A percentile compares a stretch with the other conserved stretches of the same genome.
Evolutionary conservation across 2,329 filamentous ascomycete genomes (phyloP).

Genomic region (Coleophoma crateriformis): DNA sequence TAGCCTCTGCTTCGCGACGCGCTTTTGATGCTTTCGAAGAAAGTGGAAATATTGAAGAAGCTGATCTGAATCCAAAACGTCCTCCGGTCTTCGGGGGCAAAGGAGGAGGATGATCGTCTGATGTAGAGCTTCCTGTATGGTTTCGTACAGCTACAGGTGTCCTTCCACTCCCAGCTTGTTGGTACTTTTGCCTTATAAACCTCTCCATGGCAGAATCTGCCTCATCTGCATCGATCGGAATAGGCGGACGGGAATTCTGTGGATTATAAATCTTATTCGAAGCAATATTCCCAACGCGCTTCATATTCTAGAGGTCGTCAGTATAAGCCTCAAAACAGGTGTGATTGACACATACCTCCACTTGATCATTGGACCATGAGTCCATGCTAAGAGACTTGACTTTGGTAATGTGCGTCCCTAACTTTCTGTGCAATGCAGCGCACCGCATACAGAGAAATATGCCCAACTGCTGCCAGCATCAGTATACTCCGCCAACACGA

Average conservation of each 20-base stretch:
- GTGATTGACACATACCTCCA: constrained; percentile 62
- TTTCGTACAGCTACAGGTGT: constrained; percentile 35
- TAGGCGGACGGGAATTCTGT: constrained; percentile 71
- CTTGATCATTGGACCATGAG: constrained; percentile 91
- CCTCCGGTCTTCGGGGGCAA: constrained; percentile 54
- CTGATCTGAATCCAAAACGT: constrained; percentile 60
- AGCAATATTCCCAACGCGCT: constrained; percentile 76
- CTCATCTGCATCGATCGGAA: constrained; percentile 88
- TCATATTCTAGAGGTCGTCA: constrained; percentile 69
- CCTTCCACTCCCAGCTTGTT: constrained; percentile 50
- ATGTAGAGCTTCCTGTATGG: constrained; percentile 35
- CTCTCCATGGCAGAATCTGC: constrained; percentile 91
- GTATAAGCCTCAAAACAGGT: constrained; percentile 2
- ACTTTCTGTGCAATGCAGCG: constrained; percentile 88
- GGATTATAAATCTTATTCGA: constrained; percentile 92
- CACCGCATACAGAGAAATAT: constrained; percentile 98
- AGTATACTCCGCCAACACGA: constrained; percentile 6
- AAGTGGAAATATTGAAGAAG: constrained; percentile 42
- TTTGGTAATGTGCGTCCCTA: constrained; percentile 97
- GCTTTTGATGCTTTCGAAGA: constrained; percentile 42
- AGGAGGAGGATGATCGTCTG: constrained; percentile 49
- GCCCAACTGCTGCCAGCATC: constrained; percentile 60
- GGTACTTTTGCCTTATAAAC: constrained; percentile 93
- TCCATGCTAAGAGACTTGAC: constrained; percentile 99
- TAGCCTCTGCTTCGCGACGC: constrained; percentile 15